A percentile compares a stretch with the other conserved stretches of the same genome.
These are phyloP conservation scores for Ajuga chamaepitys DNA, from an alignment of 257 asterid species.

Conservation along the genomic window DNA sequence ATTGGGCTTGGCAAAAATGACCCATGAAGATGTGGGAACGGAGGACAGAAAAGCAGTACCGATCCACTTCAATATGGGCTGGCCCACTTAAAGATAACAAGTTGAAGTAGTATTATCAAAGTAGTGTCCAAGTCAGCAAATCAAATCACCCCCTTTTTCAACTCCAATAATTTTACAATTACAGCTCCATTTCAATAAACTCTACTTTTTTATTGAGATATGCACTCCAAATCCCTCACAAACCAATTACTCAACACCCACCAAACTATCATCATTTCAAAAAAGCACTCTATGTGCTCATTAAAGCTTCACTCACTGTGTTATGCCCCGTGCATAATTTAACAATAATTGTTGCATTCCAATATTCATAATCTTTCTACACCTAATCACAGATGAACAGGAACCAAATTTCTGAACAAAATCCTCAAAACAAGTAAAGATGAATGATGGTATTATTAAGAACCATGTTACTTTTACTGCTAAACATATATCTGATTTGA, in stretches of 20 bases:
- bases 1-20: too few relatives aligned
- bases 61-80: too few relatives aligned
- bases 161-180: neutral
- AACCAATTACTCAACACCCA: slow-evolving; percentile 3
- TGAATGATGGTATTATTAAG: slow-evolving; percentile 1
- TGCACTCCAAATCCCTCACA: slow-evolving; percentile 7
- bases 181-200: neutral
- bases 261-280: slow-evolving; percentile 18
- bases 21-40: too few relatives aligned
- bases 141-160: slow-evolving; percentile 15
- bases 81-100: too few relatives aligned
- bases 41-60: too few relatives aligned
- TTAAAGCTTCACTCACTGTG: slow-evolving; percentile 8
- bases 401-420: neutral
- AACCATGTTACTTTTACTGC: neutral
- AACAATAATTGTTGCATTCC: neutral
- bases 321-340: neutral
- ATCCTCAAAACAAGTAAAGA: neutral
- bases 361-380: neutral
- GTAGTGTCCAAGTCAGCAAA: slow-evolving; percentile 23
- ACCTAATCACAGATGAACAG: neutral
- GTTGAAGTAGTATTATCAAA: too few relatives aligned
- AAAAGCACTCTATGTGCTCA: slow-evolving; percentile 17
- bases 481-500: neutral
- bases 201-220: neutral